Conservation (phyloP, 352 stramenopile genomes). For the Phytophthora europaea region DNA sequence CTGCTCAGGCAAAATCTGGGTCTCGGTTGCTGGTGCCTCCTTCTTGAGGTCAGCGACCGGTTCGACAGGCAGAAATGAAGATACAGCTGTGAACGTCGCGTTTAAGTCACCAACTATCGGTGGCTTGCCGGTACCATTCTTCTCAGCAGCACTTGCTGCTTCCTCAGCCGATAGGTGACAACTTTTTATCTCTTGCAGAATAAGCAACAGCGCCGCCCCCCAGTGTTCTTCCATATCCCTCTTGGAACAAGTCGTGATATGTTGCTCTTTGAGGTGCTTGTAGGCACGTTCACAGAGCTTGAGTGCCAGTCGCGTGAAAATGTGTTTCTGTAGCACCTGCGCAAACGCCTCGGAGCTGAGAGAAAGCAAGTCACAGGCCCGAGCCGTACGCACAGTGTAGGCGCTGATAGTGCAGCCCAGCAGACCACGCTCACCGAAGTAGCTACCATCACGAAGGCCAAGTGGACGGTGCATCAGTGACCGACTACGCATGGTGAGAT, state of each 20-base stretch:
- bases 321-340: slow-evolving; percentile 37
- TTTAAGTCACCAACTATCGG: neutral
- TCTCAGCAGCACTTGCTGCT: neutral
- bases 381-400: slow-evolving; percentile 38
- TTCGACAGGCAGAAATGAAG: neutral
- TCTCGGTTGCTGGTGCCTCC: neutral
- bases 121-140: neutral
- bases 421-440: slow-evolving; percentile 62
- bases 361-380: slow-evolving; percentile 33
- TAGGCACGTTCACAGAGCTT: slow-evolving; percentile 19
- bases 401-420: slow-evolving; percentile 50
- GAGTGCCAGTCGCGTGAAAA: slow-evolving; percentile 17
- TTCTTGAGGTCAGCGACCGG: neutral
- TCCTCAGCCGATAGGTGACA: neutral
- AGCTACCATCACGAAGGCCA: slow-evolving; percentile 43
- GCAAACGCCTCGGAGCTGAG: slow-evolving; percentile 46
- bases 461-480: slow-evolving; percentile 19
- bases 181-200: neutral
- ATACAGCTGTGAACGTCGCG: neutral
- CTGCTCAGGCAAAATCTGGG: neutral
- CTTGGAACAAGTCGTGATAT: slow-evolving; percentile 8
- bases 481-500: slow-evolving; percentile 34
- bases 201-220: slow-evolving; percentile 11
- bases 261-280: slow-evolving; percentile 9
- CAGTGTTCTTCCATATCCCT: slow-evolving; percentile 20